These are phyloP conservation scores for Tuber aestivum DNA, from an alignment of 495 filamentous ascomycete species.

Conservation along the genomic window DNA sequence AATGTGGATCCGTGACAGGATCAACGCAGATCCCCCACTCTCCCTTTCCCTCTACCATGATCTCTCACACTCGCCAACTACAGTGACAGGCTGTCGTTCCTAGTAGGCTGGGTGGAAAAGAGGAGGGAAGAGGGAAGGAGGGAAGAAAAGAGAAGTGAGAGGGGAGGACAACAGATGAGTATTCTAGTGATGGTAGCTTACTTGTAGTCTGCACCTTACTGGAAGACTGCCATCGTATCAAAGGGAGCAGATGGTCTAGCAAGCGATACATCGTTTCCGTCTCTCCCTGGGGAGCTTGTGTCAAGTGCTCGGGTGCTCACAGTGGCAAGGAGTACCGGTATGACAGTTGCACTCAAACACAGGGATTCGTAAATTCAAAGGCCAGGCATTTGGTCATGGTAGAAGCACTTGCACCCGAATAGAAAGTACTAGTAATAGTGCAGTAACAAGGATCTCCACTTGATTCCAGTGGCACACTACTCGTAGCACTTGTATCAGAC, in stretches of 20 bases:
- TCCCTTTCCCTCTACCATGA: background rate
- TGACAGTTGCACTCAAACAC: background rate
- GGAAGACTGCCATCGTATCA: background rate
- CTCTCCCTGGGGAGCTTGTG: background rate
- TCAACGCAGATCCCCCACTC: no score
- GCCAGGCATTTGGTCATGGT: no score
- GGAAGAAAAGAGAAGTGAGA: no score
- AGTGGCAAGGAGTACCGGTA: background rate
- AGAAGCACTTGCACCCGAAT: no score
- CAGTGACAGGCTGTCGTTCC: background rate
- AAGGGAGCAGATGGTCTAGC: background rate
- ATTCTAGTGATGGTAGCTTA: no score
- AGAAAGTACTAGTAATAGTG: no score
- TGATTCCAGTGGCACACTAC: no score
- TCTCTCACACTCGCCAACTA: no score
- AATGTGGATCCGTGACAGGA: no score
- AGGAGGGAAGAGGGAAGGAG: background rate
- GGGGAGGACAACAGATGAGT: background rate
- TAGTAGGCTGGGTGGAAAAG: background rate
- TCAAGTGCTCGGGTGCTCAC: background rate
- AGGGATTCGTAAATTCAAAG: background rate
- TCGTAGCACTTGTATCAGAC: no score
- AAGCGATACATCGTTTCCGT: background rate
- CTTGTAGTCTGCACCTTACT: background rate
- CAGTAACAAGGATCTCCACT: no score